Evolutionary conservation across 805 yeast genomes (phyloP).

Genomic region (Yarrowia yakushimensis): DNA sequence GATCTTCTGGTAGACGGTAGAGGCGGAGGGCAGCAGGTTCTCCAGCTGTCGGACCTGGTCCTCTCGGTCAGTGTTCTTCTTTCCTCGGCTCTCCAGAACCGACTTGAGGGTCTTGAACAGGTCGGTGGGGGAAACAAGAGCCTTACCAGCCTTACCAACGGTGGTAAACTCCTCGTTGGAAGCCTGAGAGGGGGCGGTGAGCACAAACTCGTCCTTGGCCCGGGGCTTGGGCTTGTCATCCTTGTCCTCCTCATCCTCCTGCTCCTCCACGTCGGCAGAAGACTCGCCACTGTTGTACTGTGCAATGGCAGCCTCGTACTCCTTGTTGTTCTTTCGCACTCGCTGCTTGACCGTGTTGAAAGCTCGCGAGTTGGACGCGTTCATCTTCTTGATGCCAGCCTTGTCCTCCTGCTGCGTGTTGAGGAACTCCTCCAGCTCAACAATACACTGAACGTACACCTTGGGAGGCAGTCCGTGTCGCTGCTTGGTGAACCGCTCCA

Average conservation of each 20-base stretch:
- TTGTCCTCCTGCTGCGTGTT: conserved; percentile 50
- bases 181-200: conserved; percentile 35
- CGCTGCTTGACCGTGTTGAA: conserved; percentile 86
- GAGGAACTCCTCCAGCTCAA: conserved; percentile 67
- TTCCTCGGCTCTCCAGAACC: conserved; percentile 88
- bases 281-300: conserved; percentile 55
- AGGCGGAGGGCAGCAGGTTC: conserved; percentile 48
- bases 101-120: conserved; percentile 71
- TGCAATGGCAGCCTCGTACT: conserved; percentile 56
- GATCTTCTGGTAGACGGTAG: conserved; percentile 70
- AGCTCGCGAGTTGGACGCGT: conserved; percentile 79
- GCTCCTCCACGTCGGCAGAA: conserved; percentile 63
- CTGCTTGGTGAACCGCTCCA: conserved; percentile 72
- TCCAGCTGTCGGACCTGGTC: conserved; percentile 77
- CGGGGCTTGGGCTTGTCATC: conserved; percentile 29
- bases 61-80: conserved; percentile 79
- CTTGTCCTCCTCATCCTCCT: conserved; percentile 45
- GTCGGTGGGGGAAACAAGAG: conserved; percentile 39
- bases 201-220: conserved; percentile 34
- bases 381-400: conserved; percentile 60
- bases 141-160: conserved; percentile 42
- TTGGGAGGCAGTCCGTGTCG: conserved; percentile 64
- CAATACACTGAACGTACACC: conserved; percentile 63
- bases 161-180: conserved; percentile 38
- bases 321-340: conserved; percentile 73